These are phyloP conservation scores for Xylariales sp. DNA, from an alignment of 2,329 filamentous ascomycete genomes.

Conservation along the genomic window DNA sequence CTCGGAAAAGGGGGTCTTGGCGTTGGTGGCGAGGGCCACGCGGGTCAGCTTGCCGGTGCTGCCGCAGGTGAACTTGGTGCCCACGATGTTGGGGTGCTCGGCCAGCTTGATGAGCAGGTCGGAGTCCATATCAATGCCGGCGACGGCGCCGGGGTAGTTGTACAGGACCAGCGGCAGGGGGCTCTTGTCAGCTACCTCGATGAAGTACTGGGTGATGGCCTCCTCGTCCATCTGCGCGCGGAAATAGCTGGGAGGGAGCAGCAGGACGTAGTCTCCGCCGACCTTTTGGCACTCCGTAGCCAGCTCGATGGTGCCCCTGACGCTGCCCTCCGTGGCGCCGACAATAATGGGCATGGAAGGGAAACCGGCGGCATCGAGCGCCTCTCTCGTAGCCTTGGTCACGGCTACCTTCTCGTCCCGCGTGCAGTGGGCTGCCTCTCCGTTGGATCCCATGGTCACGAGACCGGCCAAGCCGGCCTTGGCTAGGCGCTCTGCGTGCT, in stretches of 20 bases:
- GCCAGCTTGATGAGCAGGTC: constrained; percentile 79
- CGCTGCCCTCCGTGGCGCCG: constrained; percentile 76
- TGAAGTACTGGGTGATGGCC: constrained; percentile 70
- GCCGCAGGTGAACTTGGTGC: constrained; percentile 88
- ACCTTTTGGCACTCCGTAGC: constrained; percentile 61
- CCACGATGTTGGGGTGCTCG: constrained; percentile 77
- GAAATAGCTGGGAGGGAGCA: constrained; percentile 83
- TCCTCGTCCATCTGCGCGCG: constrained; percentile 70
- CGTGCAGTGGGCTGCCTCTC: constrained; percentile 81
- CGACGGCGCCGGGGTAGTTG: constrained; percentile 86
- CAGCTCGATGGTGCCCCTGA: constrained; percentile 74
- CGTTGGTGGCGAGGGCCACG: constrained; percentile 68
- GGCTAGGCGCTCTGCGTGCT: constrained; percentile 73
- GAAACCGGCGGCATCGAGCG: constrained; percentile 78
- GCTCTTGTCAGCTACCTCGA: constrained; percentile 68
- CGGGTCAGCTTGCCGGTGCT: constrained; percentile 87
- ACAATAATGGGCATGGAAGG: constrained; percentile 72
- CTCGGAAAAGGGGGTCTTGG: constrained; percentile 58
- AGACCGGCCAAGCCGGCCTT: constrained; percentile 75
- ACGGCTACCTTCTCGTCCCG: constrained; percentile 72
- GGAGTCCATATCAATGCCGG: constrained; percentile 85
- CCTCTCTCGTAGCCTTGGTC: constrained; percentile 73
- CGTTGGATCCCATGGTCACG: constrained; percentile 86
- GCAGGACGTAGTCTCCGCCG: constrained; percentile 75
- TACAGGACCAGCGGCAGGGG: constrained; percentile 80